Conservation (phyloP, 2,329 filamentous ascomycete species). For the Arachnomyces sp. region DNA sequence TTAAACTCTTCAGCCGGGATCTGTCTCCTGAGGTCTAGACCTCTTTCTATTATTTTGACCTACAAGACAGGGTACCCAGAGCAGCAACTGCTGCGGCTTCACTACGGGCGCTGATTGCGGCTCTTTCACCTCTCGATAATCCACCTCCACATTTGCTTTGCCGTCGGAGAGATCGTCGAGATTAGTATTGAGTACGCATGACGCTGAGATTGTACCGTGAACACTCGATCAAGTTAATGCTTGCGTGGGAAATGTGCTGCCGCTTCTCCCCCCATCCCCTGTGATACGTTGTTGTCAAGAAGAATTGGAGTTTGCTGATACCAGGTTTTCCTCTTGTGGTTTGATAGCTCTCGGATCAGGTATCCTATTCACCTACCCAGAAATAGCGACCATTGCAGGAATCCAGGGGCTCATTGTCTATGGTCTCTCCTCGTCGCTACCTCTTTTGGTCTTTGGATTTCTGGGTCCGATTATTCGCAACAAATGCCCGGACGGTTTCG, state of each 20-base stretch:
- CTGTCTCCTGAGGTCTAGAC: neutral
- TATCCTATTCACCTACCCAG: slow-evolving; percentile 74
- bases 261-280: slow-evolving; percentile 51
- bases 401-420: slow-evolving; percentile 74
- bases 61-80: slow-evolving; percentile 7
- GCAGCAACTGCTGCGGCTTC: slow-evolving; percentile 44
- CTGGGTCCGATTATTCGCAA: slow-evolving; percentile 70
- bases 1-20: too few species aligned
- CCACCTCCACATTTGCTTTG: slow-evolving; percentile 40
- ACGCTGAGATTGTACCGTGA: slow-evolving; percentile 94
- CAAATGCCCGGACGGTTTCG: slow-evolving; percentile 76
- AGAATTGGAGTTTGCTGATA: slow-evolving; percentile 29
- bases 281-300: slow-evolving; percentile 3
- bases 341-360: slow-evolving; percentile 68
- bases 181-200: slow-evolving; percentile 32
- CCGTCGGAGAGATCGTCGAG: slow-evolving; percentile 20
- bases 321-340: slow-evolving; percentile 26
- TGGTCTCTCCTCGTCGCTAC: slow-evolving; percentile 62
- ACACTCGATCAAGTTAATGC: slow-evolving; percentile 98
- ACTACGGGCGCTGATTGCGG: slow-evolving; percentile 74
- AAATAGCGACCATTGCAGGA: slow-evolving; percentile 70
- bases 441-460: slow-evolving; percentile 65
- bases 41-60: slow-evolving; percentile 8
- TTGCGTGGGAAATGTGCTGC: slow-evolving; percentile 98
- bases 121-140: slow-evolving; percentile 33